phyloP scores from a whole-genome alignment of 164 flowering plant genomes.

The Platanus orientalis region DNA sequence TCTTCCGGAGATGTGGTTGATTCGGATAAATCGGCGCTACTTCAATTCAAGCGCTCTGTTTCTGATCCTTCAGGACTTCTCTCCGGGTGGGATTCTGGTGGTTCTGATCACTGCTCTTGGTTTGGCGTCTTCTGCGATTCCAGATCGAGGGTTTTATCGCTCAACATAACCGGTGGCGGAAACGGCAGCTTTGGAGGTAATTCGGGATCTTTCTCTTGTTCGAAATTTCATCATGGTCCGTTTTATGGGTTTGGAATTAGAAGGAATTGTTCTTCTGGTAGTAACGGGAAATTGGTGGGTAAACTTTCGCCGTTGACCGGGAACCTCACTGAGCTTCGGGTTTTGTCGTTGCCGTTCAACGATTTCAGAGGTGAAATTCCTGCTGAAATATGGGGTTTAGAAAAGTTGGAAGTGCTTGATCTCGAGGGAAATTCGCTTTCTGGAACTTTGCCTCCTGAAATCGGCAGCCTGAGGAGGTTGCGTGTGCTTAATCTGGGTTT shows the following conservation, averaged over 20 bases:
- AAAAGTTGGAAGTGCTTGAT: slow-evolving; percentile 54
- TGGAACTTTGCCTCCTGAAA: slow-evolving; percentile 37
- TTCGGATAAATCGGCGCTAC: slow-evolving; percentile 35
- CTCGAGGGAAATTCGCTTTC: slow-evolving; percentile 58
- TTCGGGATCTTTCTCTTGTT: slow-evolving; percentile 22
- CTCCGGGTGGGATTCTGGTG: slow-evolving; percentile 38
- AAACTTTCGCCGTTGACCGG: slow-evolving; percentile 40
- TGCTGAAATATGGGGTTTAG: slow-evolving; percentile 43
- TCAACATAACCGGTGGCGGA: slow-evolving; percentile 34
- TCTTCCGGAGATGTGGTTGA: neutral
- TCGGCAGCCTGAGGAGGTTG: slow-evolving; percentile 42
- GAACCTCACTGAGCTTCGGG: slow-evolving; percentile 45
- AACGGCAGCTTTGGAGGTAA: slow-evolving; percentile 24
- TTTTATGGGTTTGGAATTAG: slow-evolving; percentile 36
- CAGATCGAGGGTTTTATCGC: slow-evolving; percentile 34
- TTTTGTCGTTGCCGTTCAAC: slow-evolving; percentile 59
- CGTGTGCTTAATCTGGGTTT: slow-evolving; percentile 53
- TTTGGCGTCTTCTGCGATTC: slow-evolving; percentile 61
- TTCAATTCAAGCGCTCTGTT: slow-evolving; percentile 49
- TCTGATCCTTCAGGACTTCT: slow-evolving; percentile 54
- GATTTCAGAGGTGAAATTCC: slow-evolving; percentile 57
- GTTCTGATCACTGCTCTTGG: slow-evolving; percentile 55
- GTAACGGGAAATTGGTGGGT: slow-evolving; percentile 36
- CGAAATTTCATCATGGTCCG: slow-evolving; percentile 20
- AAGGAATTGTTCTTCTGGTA: slow-evolving; percentile 17